These are phyloP conservation scores for Picea abies DNA, from an alignment of 83 land plant genomes.

Conservation along the genomic window DNA sequence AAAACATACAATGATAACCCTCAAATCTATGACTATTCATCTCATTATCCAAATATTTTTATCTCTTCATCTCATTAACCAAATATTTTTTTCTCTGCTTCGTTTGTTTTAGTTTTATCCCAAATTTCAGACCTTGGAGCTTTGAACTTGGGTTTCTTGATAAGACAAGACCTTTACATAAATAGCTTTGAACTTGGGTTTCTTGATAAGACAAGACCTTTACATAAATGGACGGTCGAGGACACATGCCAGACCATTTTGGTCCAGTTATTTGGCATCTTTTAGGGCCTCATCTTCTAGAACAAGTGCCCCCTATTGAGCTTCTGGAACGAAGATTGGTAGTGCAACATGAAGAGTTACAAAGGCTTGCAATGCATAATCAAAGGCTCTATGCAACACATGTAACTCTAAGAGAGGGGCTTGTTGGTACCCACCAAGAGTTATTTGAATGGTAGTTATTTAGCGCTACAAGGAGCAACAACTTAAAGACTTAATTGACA, in stretches of 20 bases:
- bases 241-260: conserved; percentile 39
- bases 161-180: too few relatives aligned
- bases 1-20: too few relatives aligned
- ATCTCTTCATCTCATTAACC: too few relatives aligned
- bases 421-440: conserved; percentile 50
- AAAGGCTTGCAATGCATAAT: conserved; percentile 55
- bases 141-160: too few relatives aligned
- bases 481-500: conserved; percentile 46
- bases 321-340: conserved; percentile 50
- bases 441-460: conserved; percentile 34
- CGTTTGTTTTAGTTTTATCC: too few relatives aligned
- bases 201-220: too few relatives aligned
- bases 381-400: conserved; percentile 60
- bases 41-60: too few relatives aligned
- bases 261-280: conserved; percentile 29
- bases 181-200: too few relatives aligned
- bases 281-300: conserved; percentile 22
- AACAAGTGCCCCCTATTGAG: conserved; percentile 28
- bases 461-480: conserved; percentile 62
- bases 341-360: conserved; percentile 57
- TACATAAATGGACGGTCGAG: conserved; percentile 26
- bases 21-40: too few relatives aligned
- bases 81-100: too few relatives aligned
- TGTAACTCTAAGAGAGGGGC: conserved; percentile 59
- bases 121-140: too few relatives aligned